Base-by-base conservation (phyloP, 176 grass and related monocot species). In the Avena insularis region DNA sequence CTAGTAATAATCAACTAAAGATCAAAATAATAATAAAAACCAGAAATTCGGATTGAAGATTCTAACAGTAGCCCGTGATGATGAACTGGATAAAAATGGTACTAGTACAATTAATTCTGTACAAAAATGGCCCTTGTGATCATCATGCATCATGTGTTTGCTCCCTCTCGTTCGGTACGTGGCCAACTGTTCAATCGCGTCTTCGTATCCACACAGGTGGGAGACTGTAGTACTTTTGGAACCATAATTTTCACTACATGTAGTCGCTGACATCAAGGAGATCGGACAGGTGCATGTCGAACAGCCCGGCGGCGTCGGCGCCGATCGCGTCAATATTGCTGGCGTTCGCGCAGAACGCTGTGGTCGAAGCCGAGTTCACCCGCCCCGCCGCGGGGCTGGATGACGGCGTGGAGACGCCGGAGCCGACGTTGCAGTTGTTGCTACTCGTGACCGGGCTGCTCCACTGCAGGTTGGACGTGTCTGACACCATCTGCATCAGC, bases 261-360 rank as follows among this genome's bases (percentile, higher is more conserved):
- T 91, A 91, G 71, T 91, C 90, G 82, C 83, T 91, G 54, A 91
- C 78, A 17, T 91, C 90, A n/a, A 91, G 82, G 46, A 91, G 83
- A 48, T 86, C 90, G 9, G 90, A 88, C 46, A 88, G 63, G 8
- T 91, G 90, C 86, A 88, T 64, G 90, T 64, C 47, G 82, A 91
- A 85, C n/a, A 85, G 63, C 12, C 71, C 86, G 12, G 61, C 78
- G 71, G 51, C 82, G 80, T 78, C 85, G 62, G 65, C 36, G 23
- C 0, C 3, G 73, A 47, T 9, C 35, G 43, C 63, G 65, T 71
- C 65, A 3, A 54, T 31, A 23, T 46, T 73, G 82, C 40, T 81
- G 20, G 14, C 31, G 80, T 66, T 85, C 33, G 70, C 36, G 48
- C 57, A 85, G 65, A 87, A 79, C 20, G 68, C 7, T 40, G 76